Evolutionary conservation across 768 basidiomycete species (phyloP).

Genomic region (Lentinula sp.): DNA sequence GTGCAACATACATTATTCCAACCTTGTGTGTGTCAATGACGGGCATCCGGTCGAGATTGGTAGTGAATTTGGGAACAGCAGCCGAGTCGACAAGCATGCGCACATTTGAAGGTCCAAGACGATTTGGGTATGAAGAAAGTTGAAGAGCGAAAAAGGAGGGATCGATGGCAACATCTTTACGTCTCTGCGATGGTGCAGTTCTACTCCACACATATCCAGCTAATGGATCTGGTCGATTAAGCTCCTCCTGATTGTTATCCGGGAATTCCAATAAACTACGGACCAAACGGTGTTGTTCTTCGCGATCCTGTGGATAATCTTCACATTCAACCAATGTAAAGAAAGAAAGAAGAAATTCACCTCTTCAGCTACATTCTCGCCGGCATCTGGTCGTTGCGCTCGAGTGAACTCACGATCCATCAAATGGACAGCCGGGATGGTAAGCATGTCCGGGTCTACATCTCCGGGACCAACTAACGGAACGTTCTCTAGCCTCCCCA

Average conservation of each 20-base stretch:
- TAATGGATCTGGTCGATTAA: slow-evolving; percentile 58
- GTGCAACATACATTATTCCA: slow-evolving; percentile 92
- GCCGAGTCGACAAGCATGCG: slow-evolving; percentile 49
- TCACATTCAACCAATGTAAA: background rate
- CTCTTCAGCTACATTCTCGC: slow-evolving; percentile 12
- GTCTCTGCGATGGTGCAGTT: slow-evolving; percentile 80
- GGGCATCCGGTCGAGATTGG: slow-evolving; percentile 74
- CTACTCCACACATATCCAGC: slow-evolving; percentile 88
- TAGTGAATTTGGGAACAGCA: slow-evolving; percentile 51
- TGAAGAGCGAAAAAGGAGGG: slow-evolving; percentile 85
- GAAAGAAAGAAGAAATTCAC: background rate
- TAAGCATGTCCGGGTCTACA: slow-evolving; percentile 71
- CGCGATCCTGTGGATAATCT: background rate
- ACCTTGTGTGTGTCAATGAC: slow-evolving; percentile 98
- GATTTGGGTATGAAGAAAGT: slow-evolving; percentile 61
- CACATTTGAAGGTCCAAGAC: slow-evolving; percentile 29
- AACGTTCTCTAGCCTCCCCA: slow-evolving; percentile 85
- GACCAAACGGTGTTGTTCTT: slow-evolving; percentile 14
- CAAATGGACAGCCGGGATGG: slow-evolving; percentile 66
- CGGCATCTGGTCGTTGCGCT: slow-evolving; percentile 19
- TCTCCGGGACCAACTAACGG: slow-evolving; percentile 83
- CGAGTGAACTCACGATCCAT: slow-evolving; percentile 52
- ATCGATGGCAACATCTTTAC: slow-evolving; percentile 80
- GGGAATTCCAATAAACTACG: slow-evolving; percentile 16
- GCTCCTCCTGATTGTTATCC: slow-evolving; percentile 10